Percentiles rank a stretch among this genome's conserved stretches.
Conservation (phyloP, 2,329 filamentous ascomycete species). For the Stromatinia cepivora region DNA sequence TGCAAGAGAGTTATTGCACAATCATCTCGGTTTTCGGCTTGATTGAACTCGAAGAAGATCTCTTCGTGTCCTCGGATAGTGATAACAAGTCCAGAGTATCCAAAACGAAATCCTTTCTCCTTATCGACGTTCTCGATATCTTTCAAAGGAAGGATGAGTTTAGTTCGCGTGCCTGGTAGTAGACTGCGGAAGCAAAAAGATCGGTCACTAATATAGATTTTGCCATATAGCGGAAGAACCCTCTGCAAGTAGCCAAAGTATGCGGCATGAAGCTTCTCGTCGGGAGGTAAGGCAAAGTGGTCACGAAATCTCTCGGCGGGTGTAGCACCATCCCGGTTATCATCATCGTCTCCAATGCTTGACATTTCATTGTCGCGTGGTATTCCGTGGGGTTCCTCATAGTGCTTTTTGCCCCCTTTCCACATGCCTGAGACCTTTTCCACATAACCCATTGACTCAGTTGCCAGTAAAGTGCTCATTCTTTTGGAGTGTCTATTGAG, state of each 20-base stretch:
- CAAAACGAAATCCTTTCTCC: slow-evolving; percentile 90
- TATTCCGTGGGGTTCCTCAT: slow-evolving; percentile 61
- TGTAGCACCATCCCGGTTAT: slow-evolving; percentile 63
- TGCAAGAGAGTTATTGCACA: slow-evolving; percentile 80
- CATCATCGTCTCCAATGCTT: slow-evolving; percentile 46
- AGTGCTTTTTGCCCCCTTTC: slow-evolving; percentile 87
- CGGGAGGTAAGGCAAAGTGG: slow-evolving; percentile 84
- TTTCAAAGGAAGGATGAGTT: slow-evolving; percentile 84
- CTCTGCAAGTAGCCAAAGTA: slow-evolving; percentile 93
- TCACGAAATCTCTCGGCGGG: slow-evolving; percentile 80
- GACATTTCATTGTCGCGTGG: slow-evolving; percentile 56
- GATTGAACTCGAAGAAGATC: slow-evolving; percentile 90
- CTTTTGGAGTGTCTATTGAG: slow-evolving; percentile 75
- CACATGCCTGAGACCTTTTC: slow-evolving; percentile 98
- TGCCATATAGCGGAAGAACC: slow-evolving; percentile 89
- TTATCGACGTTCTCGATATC: slow-evolving; percentile 94
- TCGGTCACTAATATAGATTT: slow-evolving; percentile 87
- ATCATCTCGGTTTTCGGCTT: slow-evolving; percentile 78
- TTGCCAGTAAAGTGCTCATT: slow-evolving; percentile 80
- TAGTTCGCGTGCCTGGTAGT: slow-evolving; percentile 84
- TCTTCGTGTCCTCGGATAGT: slow-evolving; percentile 94
- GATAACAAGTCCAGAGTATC: slow-evolving; percentile 87
- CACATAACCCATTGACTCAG: slow-evolving; percentile 93
- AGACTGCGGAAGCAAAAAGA: slow-evolving; percentile 93
- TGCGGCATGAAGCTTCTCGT: slow-evolving; percentile 80